These are phyloP conservation scores for Microthyrium microscopicum DNA, from an alignment of 2,329 filamentous ascomycete genomes.

Conservation along the genomic window DNA sequence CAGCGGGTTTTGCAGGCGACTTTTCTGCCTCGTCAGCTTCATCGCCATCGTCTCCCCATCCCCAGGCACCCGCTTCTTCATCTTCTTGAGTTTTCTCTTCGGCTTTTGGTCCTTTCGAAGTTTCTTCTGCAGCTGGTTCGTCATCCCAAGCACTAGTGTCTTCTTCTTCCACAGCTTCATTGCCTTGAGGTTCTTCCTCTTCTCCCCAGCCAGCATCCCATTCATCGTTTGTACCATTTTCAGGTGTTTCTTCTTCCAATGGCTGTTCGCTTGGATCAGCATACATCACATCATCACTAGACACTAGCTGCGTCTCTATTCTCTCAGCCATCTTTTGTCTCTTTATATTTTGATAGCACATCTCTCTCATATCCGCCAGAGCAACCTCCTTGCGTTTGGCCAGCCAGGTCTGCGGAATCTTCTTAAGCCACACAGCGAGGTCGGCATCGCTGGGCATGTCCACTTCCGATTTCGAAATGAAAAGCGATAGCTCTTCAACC, in stretches of 20 bases:
- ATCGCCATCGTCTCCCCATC: conserved; percentile 56
- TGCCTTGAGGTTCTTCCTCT: conserved; percentile 25
- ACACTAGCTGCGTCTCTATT: conserved; percentile 68
- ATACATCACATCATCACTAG: conserved; percentile 46
- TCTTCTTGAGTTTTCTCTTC: conserved; percentile 18
- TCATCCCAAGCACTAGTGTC: conserved; percentile 30
- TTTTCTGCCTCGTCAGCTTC: conserved; percentile 12
- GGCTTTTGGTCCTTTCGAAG: conserved; percentile 22
- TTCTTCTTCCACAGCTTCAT: conserved; percentile 25
- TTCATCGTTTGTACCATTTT: conserved; percentile 40
- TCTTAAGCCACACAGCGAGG: conserved; percentile 63
- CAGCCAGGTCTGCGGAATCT: conserved; percentile 71
- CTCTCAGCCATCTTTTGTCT: conserved; percentile 57
- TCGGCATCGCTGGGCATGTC: conserved; percentile 46
- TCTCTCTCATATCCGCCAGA: conserved; percentile 55
- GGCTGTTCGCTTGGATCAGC: conserved; percentile 23
- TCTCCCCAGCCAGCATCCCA: conserved; percentile 75
- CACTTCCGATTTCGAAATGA: conserved; percentile 35
- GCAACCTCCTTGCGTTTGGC: conserved; percentile 65
- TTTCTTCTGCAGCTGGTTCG: conserved; percentile 11
- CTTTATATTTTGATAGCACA: conserved; percentile 51
- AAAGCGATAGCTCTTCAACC: conserved; percentile 46
- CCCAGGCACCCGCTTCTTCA: conserved; percentile 64
- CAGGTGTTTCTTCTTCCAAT: conserved; percentile 15
- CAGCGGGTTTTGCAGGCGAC: conserved; percentile 15